Base-by-base conservation (phyloP, 148 eudicot genomes). In the Amaranthus cruentus region DNA sequence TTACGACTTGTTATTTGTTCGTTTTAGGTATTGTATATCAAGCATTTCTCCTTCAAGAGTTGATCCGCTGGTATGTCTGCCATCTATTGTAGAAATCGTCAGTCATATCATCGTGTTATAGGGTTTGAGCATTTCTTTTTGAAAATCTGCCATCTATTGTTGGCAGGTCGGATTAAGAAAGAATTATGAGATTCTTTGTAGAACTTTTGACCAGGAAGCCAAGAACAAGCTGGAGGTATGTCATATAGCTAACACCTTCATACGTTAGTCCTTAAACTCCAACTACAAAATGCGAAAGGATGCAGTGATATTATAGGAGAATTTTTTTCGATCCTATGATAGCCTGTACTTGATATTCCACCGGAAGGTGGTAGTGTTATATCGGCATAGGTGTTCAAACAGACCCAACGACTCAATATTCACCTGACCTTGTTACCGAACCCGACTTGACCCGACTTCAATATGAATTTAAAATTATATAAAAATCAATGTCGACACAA, bases 171-270 rank as follows among this genome's bases (percentile, higher is more conserved):
- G 91, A 63, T 44, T 66, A 44, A 78, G 77, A 79, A 86, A 79
- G 73, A 91, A 72, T 74, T 95, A 91, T 75, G 98, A 95, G 80
- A 91, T 91, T 67, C 98, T 95, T 48, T 88, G 88, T 78, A 91
- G 87, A 83, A 68, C 91, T 76, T 88, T 95, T 75, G 79, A 84
- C 79, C 72, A 68, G 49, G 96, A 91, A 74, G 91, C 96, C 72
- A 84, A 86, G 80, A 76, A 74, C 62, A 87, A 75, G 58, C 55
- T 94, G 15, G 85, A 84, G 78, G 78, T 76, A 69, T 75, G 57
- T 66, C 77, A 66, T 56, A 46, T 48, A 21, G 61, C 77, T 13
- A 66, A n/a, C 61, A 47, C 59, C 64, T 55, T 55, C 71, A 44
- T 6, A 66, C 43, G n/a, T 7, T 55, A 21, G 28, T 74, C 10